Conservation (phyloP, 176 grass and related monocot genomes). For the Olyra latifolia region DNA sequence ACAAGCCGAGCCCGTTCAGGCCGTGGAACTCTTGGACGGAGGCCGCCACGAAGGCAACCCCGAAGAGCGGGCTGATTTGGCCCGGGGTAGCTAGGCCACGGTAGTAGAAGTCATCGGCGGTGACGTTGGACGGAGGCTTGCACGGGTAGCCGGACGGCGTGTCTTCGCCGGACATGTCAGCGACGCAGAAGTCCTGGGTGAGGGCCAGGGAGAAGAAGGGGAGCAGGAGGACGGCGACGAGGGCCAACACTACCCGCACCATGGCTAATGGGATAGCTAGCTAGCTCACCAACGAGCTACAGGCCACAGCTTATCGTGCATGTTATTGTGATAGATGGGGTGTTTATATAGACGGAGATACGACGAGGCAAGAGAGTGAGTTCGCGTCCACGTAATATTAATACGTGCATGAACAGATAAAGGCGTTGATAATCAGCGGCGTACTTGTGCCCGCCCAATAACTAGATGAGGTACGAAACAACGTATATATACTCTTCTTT, state of each 20-base stretch:
- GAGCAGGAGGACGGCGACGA: constrained; percentile 1
- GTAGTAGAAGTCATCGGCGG: constrained; percentile 45
- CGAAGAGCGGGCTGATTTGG: constrained; percentile 21
- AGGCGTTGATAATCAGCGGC: too few species aligned
- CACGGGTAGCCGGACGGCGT: constrained; percentile 52
- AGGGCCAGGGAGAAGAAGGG: constrained; percentile 27
- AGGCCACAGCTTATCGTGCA: too few species aligned
- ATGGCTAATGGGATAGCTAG: neutral
- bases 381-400: too few species aligned
- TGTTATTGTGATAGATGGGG: too few species aligned
- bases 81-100: constrained; percentile 17
- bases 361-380: too few species aligned
- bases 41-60: constrained; percentile 3
- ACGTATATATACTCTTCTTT: too few species aligned
- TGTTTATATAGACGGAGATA: too few species aligned
- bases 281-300: too few species aligned
- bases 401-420: too few species aligned
- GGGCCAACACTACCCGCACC: neutral
- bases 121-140: constrained; percentile 25
- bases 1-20: constrained; percentile 53
- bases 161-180: neutral
- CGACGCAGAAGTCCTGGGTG: constrained; percentile 64
- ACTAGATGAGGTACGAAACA: too few species aligned
- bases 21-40: constrained; percentile 40
- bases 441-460: too few species aligned